phyloP scores from a whole-genome alignment of 2,329 filamentous ascomycete species.

The Phialophora expanda region DNA sequence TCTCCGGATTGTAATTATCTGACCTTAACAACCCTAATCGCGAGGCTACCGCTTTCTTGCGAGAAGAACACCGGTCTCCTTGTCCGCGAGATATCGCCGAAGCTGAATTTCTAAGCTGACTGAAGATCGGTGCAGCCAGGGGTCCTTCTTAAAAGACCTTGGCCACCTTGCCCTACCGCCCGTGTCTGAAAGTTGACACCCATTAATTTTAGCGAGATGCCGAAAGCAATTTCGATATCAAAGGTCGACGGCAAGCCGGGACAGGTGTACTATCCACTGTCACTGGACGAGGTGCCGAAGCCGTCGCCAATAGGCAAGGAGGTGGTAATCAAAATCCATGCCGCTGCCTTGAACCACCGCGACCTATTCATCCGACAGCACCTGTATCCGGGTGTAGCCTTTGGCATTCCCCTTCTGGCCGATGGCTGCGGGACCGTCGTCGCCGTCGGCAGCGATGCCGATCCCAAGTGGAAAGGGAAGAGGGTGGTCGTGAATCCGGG shows the following conservation, averaged over 20 bases:
- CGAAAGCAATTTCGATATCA: constrained; percentile 52
- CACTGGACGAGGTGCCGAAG: constrained; percentile 65
- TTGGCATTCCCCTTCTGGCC: constrained; percentile 76
- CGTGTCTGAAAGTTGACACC: neutral
- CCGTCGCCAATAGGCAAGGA: constrained; percentile 69
- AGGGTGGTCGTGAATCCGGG: constrained; percentile 79
- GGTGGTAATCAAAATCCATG: constrained; percentile 75
- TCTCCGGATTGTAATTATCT: neutral
- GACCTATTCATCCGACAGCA: constrained; percentile 94
- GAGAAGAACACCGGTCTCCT: constrained; percentile 9
- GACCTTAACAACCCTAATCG: neutral
- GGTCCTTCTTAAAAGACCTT: neutral
- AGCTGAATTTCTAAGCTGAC: constrained; percentile 23
- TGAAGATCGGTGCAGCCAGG: neutral
- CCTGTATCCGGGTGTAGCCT: constrained; percentile 84
- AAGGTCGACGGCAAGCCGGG: constrained; percentile 72
- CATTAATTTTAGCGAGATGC: constrained; percentile 44
- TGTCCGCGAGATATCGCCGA: constrained; percentile 23
- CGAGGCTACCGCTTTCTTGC: neutral
- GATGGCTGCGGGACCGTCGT: constrained; percentile 81
- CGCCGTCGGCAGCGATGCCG: constrained; percentile 61
- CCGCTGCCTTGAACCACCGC: constrained; percentile 89
- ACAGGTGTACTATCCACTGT: constrained; percentile 70
- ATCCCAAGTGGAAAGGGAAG: constrained; percentile 66
- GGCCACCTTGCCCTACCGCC: neutral